Percentiles rank a stretch among this genome's conserved stretches.
Evolutionary conservation across 345 rosid species (phyloP).

Genomic region (Bretschneidera sinensis): DNA sequence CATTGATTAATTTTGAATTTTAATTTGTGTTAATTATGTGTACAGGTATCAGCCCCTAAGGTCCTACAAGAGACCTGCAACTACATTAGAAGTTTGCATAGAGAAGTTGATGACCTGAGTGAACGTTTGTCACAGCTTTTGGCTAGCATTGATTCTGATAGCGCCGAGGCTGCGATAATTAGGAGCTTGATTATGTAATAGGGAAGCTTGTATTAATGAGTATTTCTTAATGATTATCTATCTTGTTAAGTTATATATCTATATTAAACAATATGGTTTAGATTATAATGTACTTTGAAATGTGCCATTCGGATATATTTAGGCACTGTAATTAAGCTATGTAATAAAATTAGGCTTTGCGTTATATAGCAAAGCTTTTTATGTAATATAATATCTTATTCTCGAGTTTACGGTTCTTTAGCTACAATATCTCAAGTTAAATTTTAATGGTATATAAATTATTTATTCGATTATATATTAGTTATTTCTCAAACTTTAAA

Average conservation of each 20-base stretch:
- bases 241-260: not conserved
- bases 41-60: conserved; percentile 81
- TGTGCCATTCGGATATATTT: not conserved
- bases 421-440: too few species aligned
- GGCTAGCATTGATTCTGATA: conserved; percentile 73
- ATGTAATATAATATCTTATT: too few species aligned
- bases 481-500: too few species aligned
- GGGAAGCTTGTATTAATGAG: not conserved
- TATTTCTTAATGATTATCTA: not conserved
- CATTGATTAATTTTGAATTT: not conserved
- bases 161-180: conserved; percentile 90
- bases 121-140: conserved; percentile 83
- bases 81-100: conserved; percentile 81
- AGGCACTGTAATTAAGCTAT: not conserved
- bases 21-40: too few species aligned
- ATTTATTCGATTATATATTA: too few species aligned
- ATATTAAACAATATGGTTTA: not conserved
- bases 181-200: conserved; percentile 75
- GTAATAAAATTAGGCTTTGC: conserved; percentile 35
- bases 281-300: too few species aligned
- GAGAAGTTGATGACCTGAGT: conserved; percentile 84
- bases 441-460: too few species aligned
- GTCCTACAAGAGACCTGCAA: conserved; percentile 96
- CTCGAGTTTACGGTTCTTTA: too few species aligned
- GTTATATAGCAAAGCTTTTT: conserved; percentile 35